A percentile compares a stretch with the other conserved stretches of the same genome.
Evolutionary conservation across 176 grass and related monocot species (phyloP).

Genomic region (Oryza glaberrima): DNA sequence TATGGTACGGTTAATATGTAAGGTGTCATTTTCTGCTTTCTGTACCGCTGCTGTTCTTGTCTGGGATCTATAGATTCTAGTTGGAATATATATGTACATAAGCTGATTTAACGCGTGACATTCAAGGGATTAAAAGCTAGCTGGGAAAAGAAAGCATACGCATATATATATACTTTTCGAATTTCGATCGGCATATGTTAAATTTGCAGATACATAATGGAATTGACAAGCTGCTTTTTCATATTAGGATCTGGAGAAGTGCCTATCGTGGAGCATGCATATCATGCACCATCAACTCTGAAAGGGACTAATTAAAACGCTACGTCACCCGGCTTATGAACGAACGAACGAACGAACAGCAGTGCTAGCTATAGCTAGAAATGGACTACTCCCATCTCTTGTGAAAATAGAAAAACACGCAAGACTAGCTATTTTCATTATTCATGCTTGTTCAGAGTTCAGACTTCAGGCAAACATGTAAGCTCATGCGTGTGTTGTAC

Average conservation of each 20-base stretch:
- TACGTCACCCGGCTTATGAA: not conserved
- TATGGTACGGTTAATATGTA: not conserved
- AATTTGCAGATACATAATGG: not conserved
- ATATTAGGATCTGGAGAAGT: slow-evolving; percentile 34
- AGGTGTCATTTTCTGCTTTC: slow-evolving; percentile 4
- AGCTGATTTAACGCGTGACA: slow-evolving; percentile 18
- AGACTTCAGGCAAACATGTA: too few relatives aligned
- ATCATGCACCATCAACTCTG: slow-evolving; percentile 34
- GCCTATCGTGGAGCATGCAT: slow-evolving; percentile 37
- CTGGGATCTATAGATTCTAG: not conserved
- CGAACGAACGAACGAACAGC: not conserved
- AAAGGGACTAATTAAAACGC: slow-evolving; percentile 16
- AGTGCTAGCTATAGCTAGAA: not conserved
- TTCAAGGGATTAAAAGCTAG: slow-evolving; percentile 1
- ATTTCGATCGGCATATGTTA: not conserved
- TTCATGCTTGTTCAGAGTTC: not conserved
- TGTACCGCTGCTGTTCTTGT: not conserved
- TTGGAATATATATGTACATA: not conserved
- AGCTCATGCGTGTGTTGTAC: too few relatives aligned
- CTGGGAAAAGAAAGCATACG: not conserved
- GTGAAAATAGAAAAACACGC: not conserved
- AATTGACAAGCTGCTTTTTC: slow-evolving; percentile 33
- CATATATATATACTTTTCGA: not conserved
- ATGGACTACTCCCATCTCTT: not conserved
- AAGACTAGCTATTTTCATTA: too few relatives aligned